Conservation (phyloP, 78 protist species). For the Dictyostelium firmibasis region DNA sequence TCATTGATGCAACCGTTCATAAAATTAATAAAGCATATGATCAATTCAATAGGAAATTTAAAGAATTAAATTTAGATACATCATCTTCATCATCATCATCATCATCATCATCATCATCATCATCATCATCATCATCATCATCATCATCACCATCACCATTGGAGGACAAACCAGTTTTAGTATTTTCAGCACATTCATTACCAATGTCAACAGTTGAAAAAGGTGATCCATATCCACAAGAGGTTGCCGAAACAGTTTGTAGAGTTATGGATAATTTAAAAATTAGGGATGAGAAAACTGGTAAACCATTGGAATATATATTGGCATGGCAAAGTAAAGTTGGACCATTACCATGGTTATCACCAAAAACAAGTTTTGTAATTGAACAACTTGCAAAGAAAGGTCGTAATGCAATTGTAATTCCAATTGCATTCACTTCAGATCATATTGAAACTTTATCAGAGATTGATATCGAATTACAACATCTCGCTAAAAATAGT, state of each 20-base stretch:
- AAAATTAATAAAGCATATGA: slow-evolving; percentile 29
- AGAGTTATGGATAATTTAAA: slow-evolving; percentile 72
- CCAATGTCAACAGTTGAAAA: slow-evolving; percentile 89
- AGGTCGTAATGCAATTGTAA: slow-evolving; percentile 38
- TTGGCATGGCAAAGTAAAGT: slow-evolving; percentile 91
- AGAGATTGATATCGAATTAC: slow-evolving; percentile 88
- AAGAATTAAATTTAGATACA: neutral
- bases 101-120: too few relatives aligned
- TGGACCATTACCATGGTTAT: slow-evolving; percentile 87
- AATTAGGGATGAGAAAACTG: slow-evolving; percentile 9
- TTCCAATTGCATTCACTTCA: slow-evolving; percentile 92
- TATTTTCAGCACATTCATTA: slow-evolving; percentile 94
- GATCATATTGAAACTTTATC: slow-evolving; percentile 95
- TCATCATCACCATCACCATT: too few relatives aligned
- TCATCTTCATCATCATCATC: too few relatives aligned
- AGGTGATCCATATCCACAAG: slow-evolving; percentile 90
- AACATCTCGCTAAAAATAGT: slow-evolving; percentile 46
- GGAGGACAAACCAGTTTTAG: slow-evolving; percentile 61
- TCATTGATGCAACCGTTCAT: slow-evolving; percentile 76
- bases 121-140: too few relatives aligned
- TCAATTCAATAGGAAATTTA: neutral
- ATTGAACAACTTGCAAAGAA: slow-evolving; percentile 45
- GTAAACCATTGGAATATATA: slow-evolving; percentile 21
- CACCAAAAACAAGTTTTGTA: slow-evolving; percentile 83
- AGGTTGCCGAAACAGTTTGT: slow-evolving; percentile 77